phyloP scores from a whole-genome alignment of 805 yeast species.

The Monosporozyma aquatica region DNA sequence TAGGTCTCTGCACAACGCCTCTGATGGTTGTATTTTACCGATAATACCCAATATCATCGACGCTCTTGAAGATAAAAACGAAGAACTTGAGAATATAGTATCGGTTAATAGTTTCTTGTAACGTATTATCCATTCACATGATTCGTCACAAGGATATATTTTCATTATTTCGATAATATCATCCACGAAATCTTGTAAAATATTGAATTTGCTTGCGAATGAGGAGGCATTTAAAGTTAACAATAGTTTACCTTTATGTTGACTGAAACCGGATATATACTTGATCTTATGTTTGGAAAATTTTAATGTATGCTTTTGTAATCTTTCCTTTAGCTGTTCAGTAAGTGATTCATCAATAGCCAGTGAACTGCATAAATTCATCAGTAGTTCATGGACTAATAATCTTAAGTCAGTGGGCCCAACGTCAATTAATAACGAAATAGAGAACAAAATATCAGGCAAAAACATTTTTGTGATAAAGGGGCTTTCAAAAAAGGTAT shows the following conservation, averaged over 20 bases:
- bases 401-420: conserved; percentile 49
- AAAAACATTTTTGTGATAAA: conserved; percentile 52
- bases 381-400: conserved; percentile 49
- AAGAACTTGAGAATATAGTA: conserved; percentile 46
- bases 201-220: conserved; percentile 32
- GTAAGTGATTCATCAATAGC: conserved; percentile 47
- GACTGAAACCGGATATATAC: conserved; percentile 60
- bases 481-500: conserved; percentile 62
- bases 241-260: conserved; percentile 37
- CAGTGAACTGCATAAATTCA: conserved; percentile 64
- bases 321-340: conserved; percentile 30
- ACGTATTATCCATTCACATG: conserved; percentile 49
- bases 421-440: conserved; percentile 47
- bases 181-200: conserved; percentile 52
- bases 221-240: conserved; percentile 31
- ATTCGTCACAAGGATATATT: conserved; percentile 37
- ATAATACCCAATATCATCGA: conserved; percentile 61
- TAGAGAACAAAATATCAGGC: conserved; percentile 62
- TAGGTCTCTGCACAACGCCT: conserved; percentile 35
- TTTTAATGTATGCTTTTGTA: conserved; percentile 37
- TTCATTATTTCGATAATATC: conserved; percentile 44
- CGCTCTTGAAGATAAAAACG: conserved; percentile 60
- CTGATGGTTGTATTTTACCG: conserved; percentile 54
- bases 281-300: conserved; percentile 54
- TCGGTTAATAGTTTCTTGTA: conserved; percentile 59